phyloP scores from a whole-genome alignment of 2,329 filamentous ascomycete species.

The Xylaria sp. region DNA sequence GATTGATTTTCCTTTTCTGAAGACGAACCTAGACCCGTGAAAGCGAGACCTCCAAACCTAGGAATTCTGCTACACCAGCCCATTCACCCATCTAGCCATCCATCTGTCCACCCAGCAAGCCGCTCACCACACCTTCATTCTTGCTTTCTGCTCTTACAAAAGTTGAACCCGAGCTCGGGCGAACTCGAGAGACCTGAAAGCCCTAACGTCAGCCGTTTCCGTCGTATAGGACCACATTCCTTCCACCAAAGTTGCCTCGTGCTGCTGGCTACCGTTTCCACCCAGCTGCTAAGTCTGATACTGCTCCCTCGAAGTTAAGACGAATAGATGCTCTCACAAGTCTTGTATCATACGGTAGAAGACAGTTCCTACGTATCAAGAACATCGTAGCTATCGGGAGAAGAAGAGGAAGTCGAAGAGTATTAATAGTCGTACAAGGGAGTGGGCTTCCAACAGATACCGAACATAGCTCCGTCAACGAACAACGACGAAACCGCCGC shows the following conservation, averaged over 20 bases:
- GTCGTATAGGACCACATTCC: neutral
- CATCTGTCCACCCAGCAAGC: neutral
- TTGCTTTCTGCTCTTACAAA: neutral
- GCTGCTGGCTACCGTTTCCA: neutral
- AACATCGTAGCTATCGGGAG: constrained; percentile 13
- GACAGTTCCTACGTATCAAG: neutral
- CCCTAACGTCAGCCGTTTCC: constrained; percentile 9
- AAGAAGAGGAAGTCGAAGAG: neutral
- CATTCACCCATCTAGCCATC: neutral
- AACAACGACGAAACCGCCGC: constrained; percentile 14
- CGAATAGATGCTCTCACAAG: neutral
- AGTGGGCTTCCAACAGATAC: neutral
- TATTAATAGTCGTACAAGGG: neutral
- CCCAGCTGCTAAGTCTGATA: neutral
- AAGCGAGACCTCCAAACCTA: constrained; percentile 19
- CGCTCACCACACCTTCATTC: neutral
- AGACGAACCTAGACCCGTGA: constrained; percentile 24
- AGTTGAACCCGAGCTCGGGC: constrained; percentile 17
- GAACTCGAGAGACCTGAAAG: constrained; percentile 9
- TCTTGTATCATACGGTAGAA: neutral
- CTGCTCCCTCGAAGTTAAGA: neutral
- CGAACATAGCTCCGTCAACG: neutral
- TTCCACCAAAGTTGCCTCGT: neutral
- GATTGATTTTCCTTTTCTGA: constrained; percentile 36
- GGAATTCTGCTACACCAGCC: constrained; percentile 14